These are phyloP conservation scores for Pseudonitzschia multistriata DNA, from an alignment of 108 stramenopile species.

Conservation along the genomic window DNA sequence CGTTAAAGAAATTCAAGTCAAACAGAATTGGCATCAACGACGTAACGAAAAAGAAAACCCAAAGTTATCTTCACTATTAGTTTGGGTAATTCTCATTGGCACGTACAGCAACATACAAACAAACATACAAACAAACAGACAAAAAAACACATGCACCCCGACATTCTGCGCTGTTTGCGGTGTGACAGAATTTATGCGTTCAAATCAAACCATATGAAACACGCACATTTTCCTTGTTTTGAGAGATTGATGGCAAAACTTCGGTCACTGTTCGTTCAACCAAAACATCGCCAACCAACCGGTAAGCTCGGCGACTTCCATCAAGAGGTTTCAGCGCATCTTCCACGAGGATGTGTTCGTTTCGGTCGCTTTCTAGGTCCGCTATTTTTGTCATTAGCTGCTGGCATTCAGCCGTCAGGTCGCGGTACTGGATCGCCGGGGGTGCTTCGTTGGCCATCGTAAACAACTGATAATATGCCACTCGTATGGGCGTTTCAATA, in stretches of 20 bases:
- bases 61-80: not conserved
- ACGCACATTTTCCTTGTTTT: constrained; percentile 77
- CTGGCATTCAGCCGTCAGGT: constrained; percentile 48
- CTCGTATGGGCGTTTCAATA: too few species aligned
- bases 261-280: constrained; percentile 94
- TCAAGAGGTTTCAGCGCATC: constrained; percentile 90
- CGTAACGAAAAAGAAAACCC: not conserved
- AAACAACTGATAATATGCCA: not conserved
- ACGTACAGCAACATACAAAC: too few species aligned
- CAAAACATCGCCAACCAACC: constrained; percentile 91
- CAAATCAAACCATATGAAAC: too few species aligned
- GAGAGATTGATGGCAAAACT: constrained; percentile 87
- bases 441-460: constrained; percentile 16
- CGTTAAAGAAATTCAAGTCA: not conserved
- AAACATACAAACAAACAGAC: constrained; percentile 2
- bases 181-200: too few species aligned
- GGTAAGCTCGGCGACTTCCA: constrained; percentile 82
- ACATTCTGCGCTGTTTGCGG: too few species aligned
- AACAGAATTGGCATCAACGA: not conserved
- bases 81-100: too few species aligned
- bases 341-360: constrained; percentile 80
- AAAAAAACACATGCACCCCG: too few species aligned
- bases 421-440: constrained; percentile 35
- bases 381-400: constrained; percentile 46
- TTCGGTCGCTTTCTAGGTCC: constrained; percentile 53